Conservation (phyloP, 176 grass and related monocot species). For the Elymus sibiricus region DNA sequence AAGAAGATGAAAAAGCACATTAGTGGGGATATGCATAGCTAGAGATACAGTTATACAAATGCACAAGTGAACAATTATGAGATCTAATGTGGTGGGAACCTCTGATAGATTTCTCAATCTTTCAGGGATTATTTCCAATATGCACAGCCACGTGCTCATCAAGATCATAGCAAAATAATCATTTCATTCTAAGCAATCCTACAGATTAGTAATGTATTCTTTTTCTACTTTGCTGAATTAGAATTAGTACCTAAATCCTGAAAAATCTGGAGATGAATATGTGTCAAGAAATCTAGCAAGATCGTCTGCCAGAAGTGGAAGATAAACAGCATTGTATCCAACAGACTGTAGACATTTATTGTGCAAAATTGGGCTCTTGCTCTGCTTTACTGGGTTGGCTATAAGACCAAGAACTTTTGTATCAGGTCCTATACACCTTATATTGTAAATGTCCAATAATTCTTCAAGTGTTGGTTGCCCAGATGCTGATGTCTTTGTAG, state of each 20-base stretch:
- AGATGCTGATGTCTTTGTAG: conserved; percentile 63
- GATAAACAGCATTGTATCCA: conserved; percentile 89
- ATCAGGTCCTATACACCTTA: conserved; percentile 67
- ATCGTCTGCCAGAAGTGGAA: conserved; percentile 83
- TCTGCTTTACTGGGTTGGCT: conserved; percentile 91
- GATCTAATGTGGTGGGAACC: conserved; percentile 1
- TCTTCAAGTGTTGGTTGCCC: conserved; percentile 84
- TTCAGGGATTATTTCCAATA: not conserved
- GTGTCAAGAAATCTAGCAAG: conserved; percentile 76
- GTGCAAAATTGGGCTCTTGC: conserved; percentile 88
- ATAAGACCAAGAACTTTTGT: conserved; percentile 82
- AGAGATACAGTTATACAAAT: not conserved
- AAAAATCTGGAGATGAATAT: conserved; percentile 82
- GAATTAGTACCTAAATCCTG: conserved; percentile 83
- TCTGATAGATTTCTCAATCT: conserved; percentile 6
- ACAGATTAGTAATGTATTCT: not conserved
- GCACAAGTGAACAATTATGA: not conserved
- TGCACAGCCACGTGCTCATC: not conserved
- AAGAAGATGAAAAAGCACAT: not conserved
- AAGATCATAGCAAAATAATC: conserved; percentile 9
- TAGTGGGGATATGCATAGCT: not conserved
- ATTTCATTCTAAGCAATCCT: not conserved
- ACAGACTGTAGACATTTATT: conserved; percentile 77
- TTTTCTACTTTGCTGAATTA: not conserved
- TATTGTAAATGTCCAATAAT: conserved; percentile 70